Evolutionary conservation across 2,329 filamentous ascomycete species (phyloP), one percentile per base, ranked within the genome.

Genomic region (Cladosporium sp.): DNA sequence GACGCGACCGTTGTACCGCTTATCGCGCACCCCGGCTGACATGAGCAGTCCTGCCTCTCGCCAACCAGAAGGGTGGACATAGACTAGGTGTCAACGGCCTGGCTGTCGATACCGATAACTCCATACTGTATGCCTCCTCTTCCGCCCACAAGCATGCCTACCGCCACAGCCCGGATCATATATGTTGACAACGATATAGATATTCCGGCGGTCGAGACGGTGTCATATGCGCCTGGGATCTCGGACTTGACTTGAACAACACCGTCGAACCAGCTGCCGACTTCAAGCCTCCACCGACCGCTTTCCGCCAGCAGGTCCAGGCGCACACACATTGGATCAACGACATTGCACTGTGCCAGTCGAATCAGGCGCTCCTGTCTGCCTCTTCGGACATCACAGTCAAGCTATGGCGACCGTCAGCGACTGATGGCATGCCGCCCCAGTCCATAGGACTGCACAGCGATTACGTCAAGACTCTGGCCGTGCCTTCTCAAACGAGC

Each of bases 271-370:
- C 71, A 21, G 72, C 73, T 32, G 68, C 72, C 66, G 74, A 76
- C 67, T 78, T 70, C 65, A 76, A 75, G 75, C 68, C 72, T 49
- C 78, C 79, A 60, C 79, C 83, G 11, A 86, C 86, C 18, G 82
- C 81, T 2, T 86, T 87, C 73, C 83, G 85, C 67, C 83, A 85
- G 68, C 86, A 91, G 76, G 86, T 89, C 18, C 89, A 91, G 76
- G 93, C 93, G 10, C 93, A 97, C 78, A 97, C 92, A 60, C 92
- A 96, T 79, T 97, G 93, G 93, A 90, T 97, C 80, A 97, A 97
- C 80, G 93, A 97, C 78, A 92, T 97, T 69, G 87, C 89, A 26
- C 86, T 97, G 64, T 90, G 90, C 8, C 87, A 93, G 75, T 87
- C 89, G 74, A 92, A 93, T 74, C 84, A 88, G 21, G 91, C 91